Percentiles rank a stretch among this genome's conserved stretches.
Evolutionary conservation across 2,329 filamentous ascomycete genomes (phyloP).

Genomic region (Dothiorella sarmentorum): DNA sequence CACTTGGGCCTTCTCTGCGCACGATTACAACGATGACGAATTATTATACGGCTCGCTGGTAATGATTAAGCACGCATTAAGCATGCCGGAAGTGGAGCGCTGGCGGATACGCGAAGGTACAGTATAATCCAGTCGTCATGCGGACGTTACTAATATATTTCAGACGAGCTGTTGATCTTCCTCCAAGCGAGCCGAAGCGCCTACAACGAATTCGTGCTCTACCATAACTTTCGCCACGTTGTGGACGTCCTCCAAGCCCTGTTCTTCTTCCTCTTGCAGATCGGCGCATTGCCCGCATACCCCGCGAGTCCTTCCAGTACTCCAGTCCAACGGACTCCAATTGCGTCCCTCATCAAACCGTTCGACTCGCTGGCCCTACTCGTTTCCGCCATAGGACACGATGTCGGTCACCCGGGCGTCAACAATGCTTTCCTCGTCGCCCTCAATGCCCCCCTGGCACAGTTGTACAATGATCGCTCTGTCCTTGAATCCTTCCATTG

Average conservation of each 20-base stretch:
- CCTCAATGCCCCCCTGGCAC: conserved; percentile 86
- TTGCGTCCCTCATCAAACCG: conserved; percentile 73
- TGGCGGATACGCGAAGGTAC: conserved; percentile 76
- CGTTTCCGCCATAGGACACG: conserved; percentile 94
- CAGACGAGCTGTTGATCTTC: conserved; percentile 79
- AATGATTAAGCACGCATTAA: conserved; percentile 87
- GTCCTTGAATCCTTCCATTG: conserved; percentile 97
- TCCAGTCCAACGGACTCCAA: conserved; percentile 47
- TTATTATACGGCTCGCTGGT: conserved; percentile 77
- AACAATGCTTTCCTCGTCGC: conserved; percentile 96
- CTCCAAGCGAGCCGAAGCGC: conserved; percentile 83
- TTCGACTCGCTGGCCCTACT: conserved; percentile 87
- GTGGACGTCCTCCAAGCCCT: conserved; percentile 93
- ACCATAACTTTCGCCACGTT: conserved; percentile 97
- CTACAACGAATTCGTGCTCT: conserved; percentile 96
- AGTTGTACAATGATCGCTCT: conserved; percentile 94
- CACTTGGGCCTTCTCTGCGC: conserved; percentile 84
- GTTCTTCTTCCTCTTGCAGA: conserved; percentile 81
- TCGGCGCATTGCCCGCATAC: conserved; percentile 72
- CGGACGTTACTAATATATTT: conserved; percentile 23
- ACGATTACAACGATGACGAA: conserved; percentile 86
- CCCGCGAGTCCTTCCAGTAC: conserved; percentile 31
- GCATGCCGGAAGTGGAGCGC: conserved; percentile 72
- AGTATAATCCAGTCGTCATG: conserved; percentile 1
- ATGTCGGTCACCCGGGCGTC: conserved; percentile 94